Evolutionary conservation across 805 yeast genomes (phyloP).

Genomic region (Metschnikowia amazonensis): DNA sequence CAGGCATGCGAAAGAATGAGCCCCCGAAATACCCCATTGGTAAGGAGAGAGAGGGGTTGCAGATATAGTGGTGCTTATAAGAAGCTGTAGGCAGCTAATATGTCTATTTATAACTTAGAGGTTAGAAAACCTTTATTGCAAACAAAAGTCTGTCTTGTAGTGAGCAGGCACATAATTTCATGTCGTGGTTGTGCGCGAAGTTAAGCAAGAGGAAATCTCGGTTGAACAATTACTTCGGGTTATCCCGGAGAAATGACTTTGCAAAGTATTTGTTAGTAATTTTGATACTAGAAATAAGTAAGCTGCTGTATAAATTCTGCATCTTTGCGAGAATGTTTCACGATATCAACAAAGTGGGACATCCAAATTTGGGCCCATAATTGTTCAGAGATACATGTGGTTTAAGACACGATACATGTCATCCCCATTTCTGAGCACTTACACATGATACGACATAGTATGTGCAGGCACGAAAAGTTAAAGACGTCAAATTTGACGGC

Average conservation of each 20-base stretch:
- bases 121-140: not conserved
- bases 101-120: too few relatives aligned
- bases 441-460: constrained; percentile 1
- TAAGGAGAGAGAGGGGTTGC: too few relatives aligned
- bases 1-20: not conserved
- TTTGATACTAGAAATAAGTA: not conserved
- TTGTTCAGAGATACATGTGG: not conserved
- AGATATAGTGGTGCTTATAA: too few relatives aligned
- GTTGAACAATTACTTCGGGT: not conserved
- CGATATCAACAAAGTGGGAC: not conserved
- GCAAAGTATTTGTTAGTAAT: not conserved
- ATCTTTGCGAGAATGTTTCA: too few relatives aligned
- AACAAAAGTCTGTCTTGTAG: not conserved
- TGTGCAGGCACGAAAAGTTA: not conserved
- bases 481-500: not conserved
- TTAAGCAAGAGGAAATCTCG: not conserved
- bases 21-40: not conserved
- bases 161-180: not conserved
- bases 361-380: not conserved
- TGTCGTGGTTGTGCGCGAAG: constrained; percentile 3
- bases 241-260: not conserved
- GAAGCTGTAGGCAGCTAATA: too few relatives aligned
- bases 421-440: not conserved
- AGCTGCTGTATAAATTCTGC: not conserved
- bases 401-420: not conserved